Conservation (phyloP, 768 basidiomycete species). For the Boletus subcaerulescens region DNA sequence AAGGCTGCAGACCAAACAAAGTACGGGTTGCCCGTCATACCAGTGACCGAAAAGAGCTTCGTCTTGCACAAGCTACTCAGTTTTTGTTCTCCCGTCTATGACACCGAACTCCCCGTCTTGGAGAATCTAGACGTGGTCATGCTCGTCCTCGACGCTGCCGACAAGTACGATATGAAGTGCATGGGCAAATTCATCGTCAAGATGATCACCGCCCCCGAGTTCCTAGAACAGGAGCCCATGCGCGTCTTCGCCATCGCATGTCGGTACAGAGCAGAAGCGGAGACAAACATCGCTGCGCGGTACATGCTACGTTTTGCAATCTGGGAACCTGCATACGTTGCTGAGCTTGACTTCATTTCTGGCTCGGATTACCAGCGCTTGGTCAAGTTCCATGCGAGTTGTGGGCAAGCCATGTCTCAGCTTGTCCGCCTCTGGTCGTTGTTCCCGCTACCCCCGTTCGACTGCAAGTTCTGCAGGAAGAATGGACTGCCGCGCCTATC, state of each 20-base stretch:
- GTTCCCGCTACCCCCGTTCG: conserved; percentile 30
- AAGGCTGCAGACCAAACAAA: conserved; percentile 28
- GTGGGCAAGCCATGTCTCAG: conserved; percentile 35
- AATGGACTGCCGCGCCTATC: conserved; percentile 33
- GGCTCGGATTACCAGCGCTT: conserved; percentile 36
- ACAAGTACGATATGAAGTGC: conserved; percentile 51
- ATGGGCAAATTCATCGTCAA: conserved; percentile 36
- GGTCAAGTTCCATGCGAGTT: conserved; percentile 34
- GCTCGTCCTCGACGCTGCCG: conserved; percentile 42
- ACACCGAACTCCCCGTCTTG: conserved; percentile 29
- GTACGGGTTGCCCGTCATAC: conserved; percentile 41
- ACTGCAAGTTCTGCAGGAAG: conserved; percentile 36
- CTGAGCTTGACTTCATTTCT: conserved; percentile 38
- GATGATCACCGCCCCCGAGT: conserved; percentile 30
- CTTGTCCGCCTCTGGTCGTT: conserved; percentile 31
- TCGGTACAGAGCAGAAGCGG: conserved; percentile 33
- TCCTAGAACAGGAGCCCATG: conserved; percentile 35
- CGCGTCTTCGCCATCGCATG: conserved; percentile 38
- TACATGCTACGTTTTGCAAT: conserved; percentile 37
- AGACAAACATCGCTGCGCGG: conserved; percentile 37
- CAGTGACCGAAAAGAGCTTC: conserved; percentile 44
- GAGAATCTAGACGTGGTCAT: conserved; percentile 41
- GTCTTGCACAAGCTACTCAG: conserved; percentile 43
- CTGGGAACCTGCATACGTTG: conserved; percentile 30
- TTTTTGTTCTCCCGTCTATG: conserved; percentile 48